Evolutionary conservation across 139 green algal genomes (phyloP), one percentile per base, ranked within the genome.

Genomic region (Ettlia oleoabundans): DNA sequence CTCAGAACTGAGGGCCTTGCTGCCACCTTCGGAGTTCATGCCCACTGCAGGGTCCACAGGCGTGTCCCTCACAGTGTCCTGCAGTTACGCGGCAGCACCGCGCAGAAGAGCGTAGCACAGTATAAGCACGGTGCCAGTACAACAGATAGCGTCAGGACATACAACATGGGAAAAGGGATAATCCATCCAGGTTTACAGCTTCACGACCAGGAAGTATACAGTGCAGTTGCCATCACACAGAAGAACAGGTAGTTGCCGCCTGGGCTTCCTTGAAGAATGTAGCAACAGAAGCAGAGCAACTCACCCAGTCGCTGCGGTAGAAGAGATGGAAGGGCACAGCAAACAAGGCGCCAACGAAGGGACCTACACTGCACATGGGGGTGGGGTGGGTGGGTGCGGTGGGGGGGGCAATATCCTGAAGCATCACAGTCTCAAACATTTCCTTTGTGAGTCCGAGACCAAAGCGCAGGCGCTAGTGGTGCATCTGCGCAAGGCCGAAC

Each of bases 301-400:
- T 35, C 30, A 79, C 78, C 76, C 76, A 83, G 33, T 82, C 62
- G 35, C 51, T 83, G 43, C 61, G 26, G 38, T 79, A 88, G 68
- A 86, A 86, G 2, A 88, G 30, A 62, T 86, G 72, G 63, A 86
- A 72, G 24, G 72, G 63, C 0, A 84, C 64, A 8, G 79, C 74
- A 26, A 71, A 52, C 7, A 86, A 30, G 38, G 80, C 62, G 24
- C 84, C 84, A 0, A 63, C 6, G 28, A 84, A 86, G 21, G 84
- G 84, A 19, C 80, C 84, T 33, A 86, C 80, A 35, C 67, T 74
- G 66, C 66, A 37, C 33, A 18, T 10, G 2, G 30, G 19, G 63
- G 15, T n/a, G 63, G 61, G 37, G 61, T 28, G 2, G n/a, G 30
- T 1, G 9, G 30, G n/a, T 30, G 21, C 9, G 1, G n/a, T 10